Conservation (phyloP, 2,329 filamentous ascomycete genomes). For the Colletotrichum tamarilloi region DNA sequence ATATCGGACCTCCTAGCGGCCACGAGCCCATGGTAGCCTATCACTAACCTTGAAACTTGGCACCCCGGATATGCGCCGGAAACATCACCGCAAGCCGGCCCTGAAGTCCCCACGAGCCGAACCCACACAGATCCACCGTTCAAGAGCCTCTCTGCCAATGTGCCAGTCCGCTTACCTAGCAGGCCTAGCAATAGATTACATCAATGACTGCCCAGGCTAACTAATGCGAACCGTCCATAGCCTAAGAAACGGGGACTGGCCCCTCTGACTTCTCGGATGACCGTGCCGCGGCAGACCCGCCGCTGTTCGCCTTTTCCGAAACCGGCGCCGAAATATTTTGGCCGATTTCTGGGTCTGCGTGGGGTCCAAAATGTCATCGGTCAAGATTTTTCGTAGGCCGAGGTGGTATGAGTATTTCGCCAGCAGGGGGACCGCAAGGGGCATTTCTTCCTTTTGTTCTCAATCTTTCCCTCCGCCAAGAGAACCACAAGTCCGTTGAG, state of each 20-base stretch:
- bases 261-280: not conserved
- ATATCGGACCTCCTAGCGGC: not conserved
- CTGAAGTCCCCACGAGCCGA: not conserved
- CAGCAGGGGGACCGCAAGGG: not conserved
- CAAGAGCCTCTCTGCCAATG: not conserved
- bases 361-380: slow-evolving; percentile 14
- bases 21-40: not conserved
- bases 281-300: slow-evolving; percentile 10
- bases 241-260: not conserved
- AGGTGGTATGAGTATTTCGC: not conserved
- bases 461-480: not conserved
- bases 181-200: not conserved
- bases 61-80: not conserved
- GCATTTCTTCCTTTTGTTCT: not conserved
- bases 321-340: slow-evolving; percentile 13
- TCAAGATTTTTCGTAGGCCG: slow-evolving; percentile 10
- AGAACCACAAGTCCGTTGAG: not conserved
- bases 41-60: not conserved
- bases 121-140: not conserved
- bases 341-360: slow-evolving; percentile 3
- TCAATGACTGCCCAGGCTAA: not conserved
- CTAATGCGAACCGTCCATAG: not conserved
- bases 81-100: slow-evolving; percentile 3
- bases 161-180: not conserved
- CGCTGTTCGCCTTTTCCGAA: not conserved